Percentiles rank a stretch among this genome's conserved stretches.
Evolutionary conservation across 78 protist species (phyloP).

Genomic region (Pigoraptor vietnamica): DNA sequence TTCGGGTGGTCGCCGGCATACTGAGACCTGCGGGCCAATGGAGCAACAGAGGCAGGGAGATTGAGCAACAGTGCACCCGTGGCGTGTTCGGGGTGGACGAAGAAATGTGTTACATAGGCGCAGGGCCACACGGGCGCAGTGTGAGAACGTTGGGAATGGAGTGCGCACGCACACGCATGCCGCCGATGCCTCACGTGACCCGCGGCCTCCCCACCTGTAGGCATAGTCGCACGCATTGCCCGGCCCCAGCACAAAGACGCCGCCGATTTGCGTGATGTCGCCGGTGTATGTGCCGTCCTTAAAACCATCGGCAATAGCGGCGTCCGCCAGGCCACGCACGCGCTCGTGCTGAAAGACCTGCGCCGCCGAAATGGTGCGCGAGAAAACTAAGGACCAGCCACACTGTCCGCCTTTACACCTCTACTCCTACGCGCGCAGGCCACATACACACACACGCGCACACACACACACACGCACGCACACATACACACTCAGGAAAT

Average conservation of each 20-base stretch:
- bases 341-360: background rate
- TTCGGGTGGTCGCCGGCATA: constrained; percentile 2
- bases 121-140: background rate
- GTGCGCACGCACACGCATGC: background rate
- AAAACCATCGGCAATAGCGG: background rate
- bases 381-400: too few relatives aligned
- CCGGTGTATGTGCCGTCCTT: background rate
- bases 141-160: background rate
- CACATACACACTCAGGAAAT: background rate
- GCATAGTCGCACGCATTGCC: background rate
- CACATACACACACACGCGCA: background rate
- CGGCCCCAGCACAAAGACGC: background rate
- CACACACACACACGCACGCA: background rate
- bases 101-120: too few relatives aligned
- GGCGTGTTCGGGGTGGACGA: too few relatives aligned
- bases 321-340: background rate
- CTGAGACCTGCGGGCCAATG: background rate
- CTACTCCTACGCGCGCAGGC: too few relatives aligned
- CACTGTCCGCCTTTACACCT: too few relatives aligned
- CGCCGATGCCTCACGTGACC: background rate
- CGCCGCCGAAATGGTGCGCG: too few relatives aligned
- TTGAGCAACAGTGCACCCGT: too few relatives aligned
- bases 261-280: background rate
- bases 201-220: background rate
- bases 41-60: too few relatives aligned